Evolutionary conservation across 2,329 filamentous ascomycete species (phyloP), one percentile per base, ranked within the genome.

Genomic region (Colletotrichum spinosum): DNA sequence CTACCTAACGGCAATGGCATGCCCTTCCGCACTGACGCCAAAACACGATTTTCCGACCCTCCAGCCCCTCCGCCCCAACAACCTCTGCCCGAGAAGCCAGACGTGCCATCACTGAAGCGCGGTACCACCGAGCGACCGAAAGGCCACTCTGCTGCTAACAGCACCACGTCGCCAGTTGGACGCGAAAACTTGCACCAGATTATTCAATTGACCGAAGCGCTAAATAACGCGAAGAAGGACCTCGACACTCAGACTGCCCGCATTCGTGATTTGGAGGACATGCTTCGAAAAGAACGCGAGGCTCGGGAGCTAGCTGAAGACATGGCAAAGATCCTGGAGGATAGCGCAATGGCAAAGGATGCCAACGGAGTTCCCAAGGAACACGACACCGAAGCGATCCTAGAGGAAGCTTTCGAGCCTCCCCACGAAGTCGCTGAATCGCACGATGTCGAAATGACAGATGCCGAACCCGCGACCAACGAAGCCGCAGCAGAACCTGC

Each of bases 31-130:
- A 80, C 88, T 17, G 94, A 97, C 73, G 82, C 90, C 45, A 95
- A 96, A 72, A 88, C 92, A 5, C 88, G 94, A 56, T 98, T 97
- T 75, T 96, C 93, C 1, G 94, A 97, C 63, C 95, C 95, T 55
- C 95, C 95, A 4, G 95, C 94, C 25, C 95, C 95, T 8, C 95
- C 95, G 34, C 95, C 95, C 35, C 94, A 97, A 71, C 94, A 97
- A 71, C 95, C 95, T 12, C 82, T 98, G 6, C 95, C 95, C 1
- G 94, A 97, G 75, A 97, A 97, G 76, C 95, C 95, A 0, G 93
- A 97, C 77, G 88, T 85, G 0, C 87, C 90, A 0, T 88, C 92
- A 1, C 78, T 97, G 37, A 94, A 92, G 74, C 87, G 94, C 60
- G 85, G 85, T 5, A 89, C 92, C 34, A 94, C 92, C 0, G 93